Evolutionary conservation across 2,329 filamentous ascomycete genomes (phyloP).

Genomic region (Fusarium buxicola): DNA sequence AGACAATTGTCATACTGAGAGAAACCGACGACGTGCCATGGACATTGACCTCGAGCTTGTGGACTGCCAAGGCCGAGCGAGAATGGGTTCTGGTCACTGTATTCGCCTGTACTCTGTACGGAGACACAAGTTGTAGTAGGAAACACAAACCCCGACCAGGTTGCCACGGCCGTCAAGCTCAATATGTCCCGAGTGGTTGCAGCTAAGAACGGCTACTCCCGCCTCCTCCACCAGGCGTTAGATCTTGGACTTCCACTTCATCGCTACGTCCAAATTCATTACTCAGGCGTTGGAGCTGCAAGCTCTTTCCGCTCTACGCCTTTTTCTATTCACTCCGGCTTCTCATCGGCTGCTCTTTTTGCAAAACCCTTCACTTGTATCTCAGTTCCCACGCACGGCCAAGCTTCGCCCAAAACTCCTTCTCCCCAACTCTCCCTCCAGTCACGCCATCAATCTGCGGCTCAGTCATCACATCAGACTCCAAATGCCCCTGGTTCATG

Average conservation of each 20-base stretch:
- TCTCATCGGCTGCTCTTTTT: too few relatives aligned
- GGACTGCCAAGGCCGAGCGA: too few relatives aligned
- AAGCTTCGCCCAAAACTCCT: too few relatives aligned
- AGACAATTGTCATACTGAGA: too few relatives aligned
- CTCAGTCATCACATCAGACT: neutral
- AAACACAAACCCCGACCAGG: neutral
- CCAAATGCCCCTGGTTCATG: neutral
- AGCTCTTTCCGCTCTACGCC: too few relatives aligned
- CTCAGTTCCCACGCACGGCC: neutral
- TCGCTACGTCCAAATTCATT: neutral
- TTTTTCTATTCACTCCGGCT: too few relatives aligned
- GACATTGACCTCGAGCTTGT: too few relatives aligned
- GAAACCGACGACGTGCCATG: too few relatives aligned
- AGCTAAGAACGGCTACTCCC: slow-evolving; percentile 36
- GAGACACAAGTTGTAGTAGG: too few relatives aligned
- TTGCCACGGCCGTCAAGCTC: neutral
- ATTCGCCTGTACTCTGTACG: too few relatives aligned
- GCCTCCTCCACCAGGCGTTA: slow-evolving; percentile 5
- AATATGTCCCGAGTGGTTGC: neutral
- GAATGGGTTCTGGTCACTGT: too few relatives aligned
- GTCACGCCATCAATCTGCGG: neutral
- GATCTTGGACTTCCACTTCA: neutral
- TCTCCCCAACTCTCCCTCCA: neutral
- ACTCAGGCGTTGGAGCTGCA: too few relatives aligned
- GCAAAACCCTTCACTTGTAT: neutral